These are phyloP conservation scores for Plasmodium coatneyi DNA, from an alignment of 169 alveolate genomes.

Conservation along the genomic window DNA sequence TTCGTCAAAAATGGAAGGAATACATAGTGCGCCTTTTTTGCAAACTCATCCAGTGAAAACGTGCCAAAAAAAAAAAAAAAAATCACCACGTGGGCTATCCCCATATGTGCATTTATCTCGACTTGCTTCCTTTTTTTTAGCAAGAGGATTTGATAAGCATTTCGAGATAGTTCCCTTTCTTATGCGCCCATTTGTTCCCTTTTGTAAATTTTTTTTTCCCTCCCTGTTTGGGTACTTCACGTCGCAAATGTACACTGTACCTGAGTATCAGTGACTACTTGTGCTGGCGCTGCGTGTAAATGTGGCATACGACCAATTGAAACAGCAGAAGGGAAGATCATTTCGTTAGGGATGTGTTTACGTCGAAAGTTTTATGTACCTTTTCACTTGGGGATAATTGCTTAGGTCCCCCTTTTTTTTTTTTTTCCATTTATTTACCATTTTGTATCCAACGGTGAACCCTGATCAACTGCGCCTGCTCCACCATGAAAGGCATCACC, in stretches of 20 bases:
- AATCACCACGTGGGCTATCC: neutral
- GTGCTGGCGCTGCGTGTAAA: neutral
- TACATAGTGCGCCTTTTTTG: neutral
- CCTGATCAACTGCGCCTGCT: neutral
- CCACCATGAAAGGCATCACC: conserved; percentile 12
- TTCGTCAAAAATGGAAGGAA: neutral
- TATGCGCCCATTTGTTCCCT: neutral
- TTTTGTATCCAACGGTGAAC: neutral
- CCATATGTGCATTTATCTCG: neutral
- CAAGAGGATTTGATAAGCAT: neutral
- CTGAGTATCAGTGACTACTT: neutral
- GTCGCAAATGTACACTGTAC: neutral
- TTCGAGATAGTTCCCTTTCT: neutral
- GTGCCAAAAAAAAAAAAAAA: neutral
- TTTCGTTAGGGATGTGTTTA: neutral
- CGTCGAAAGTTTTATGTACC: neutral
- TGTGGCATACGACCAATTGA: neutral
- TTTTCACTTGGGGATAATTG: neutral
- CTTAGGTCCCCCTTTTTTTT: neutral
- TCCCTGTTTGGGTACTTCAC: neutral
- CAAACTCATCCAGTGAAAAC: neutral
- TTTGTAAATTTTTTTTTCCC: neutral
- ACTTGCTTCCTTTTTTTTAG: neutral
- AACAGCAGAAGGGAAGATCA: neutral
- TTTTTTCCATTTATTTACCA: neutral